Base-by-base conservation (phyloP, 1,139 yeast species). In the Protomyces gravidus region DNA sequence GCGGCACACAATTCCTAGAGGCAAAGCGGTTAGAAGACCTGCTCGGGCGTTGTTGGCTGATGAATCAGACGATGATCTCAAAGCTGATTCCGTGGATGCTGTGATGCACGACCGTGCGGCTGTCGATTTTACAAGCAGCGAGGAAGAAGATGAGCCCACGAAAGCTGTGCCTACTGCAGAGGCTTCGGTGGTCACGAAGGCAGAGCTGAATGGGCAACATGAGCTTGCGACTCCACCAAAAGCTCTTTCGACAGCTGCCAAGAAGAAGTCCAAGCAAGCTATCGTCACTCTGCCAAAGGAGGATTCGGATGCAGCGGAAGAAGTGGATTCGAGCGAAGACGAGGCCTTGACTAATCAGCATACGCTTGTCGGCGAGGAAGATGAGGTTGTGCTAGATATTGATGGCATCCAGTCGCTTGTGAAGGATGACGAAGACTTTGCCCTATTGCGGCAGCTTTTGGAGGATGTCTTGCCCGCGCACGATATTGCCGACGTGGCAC, bases 371-470 rank as follows among this genome's bases (percentile, higher is more conserved):
- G 32, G 45, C n/a, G 50, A 51, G 19, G 62, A 60, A 6, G 60
- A 60, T 2, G 67, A 68, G 2, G 64, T 70, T 1, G 68, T 74
- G 6, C 69, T 79, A 27, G 83, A 81, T 57, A 67, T 88, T 49
- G 76, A 75, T 15, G 76, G 76, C 9, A 66, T 88, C 2, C 86
- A 85, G 65, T 69, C 72, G 2, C 63, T 81, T 0, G 72, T 89
- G 23, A 81, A 81, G 67, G 96, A 89, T 68, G 81, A 80, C 1
- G 96, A 89, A 69, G 97, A 89, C 71, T 73, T 83, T 62, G 70
- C 68, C 28, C 69, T 84, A 19, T 76, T 87, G 19, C 74, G 75
- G 60, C 75, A 78, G 62, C 74, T 80, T 0, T 70, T 67, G 26
- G 67, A 65, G 13, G 71, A 70, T 0, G 67, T 71, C 2, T 70